Percentiles rank a stretch among this genome's conserved stretches.
Evolutionary conservation across 768 basidiomycete species (phyloP).

Genomic region (Chiua virens): DNA sequence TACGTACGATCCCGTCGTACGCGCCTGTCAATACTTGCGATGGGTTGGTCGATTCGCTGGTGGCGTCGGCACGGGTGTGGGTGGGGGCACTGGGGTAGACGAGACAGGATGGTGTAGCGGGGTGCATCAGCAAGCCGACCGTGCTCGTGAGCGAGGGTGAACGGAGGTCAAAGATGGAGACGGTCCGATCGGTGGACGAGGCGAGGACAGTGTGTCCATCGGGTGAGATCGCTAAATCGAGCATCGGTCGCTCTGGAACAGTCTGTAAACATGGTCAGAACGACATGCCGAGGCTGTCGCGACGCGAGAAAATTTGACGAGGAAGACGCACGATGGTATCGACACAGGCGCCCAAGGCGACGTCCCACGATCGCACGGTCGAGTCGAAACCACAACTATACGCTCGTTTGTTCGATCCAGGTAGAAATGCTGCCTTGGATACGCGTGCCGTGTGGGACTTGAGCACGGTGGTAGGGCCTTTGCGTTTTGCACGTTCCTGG

Average conservation of each 20-base stretch:
- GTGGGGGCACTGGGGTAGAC: conserved; percentile 17
- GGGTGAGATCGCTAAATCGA: conserved; percentile 53
- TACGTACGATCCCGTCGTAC: conserved; percentile 73
- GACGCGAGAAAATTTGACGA: neutral
- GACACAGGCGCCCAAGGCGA: conserved; percentile 70
- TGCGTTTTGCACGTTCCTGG: conserved; percentile 43
- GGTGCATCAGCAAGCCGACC: conserved; percentile 51
- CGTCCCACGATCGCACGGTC: conserved; percentile 86
- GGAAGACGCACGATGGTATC: conserved; percentile 57
- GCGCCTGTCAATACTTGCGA: conserved; percentile 69
- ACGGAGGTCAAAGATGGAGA: conserved; percentile 70
- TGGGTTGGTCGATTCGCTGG: neutral
- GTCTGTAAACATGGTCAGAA: conserved; percentile 39
- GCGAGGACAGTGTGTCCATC: conserved; percentile 51
- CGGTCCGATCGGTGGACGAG: conserved; percentile 72
- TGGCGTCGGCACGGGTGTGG: conserved; percentile 3
- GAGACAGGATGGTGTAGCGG: conserved; percentile 69
- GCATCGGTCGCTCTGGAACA: conserved; percentile 72
- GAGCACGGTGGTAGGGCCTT: conserved; percentile 71
- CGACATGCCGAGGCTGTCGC: neutral
- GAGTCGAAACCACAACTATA: conserved; percentile 90
- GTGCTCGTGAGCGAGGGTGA: conserved; percentile 37
- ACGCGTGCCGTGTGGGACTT: conserved; percentile 84
- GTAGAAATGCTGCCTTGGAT: conserved; percentile 65
- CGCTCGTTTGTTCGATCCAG: conserved; percentile 41